Conservation (phyloP, 2,329 filamentous ascomycete genomes). For the Stenocarpella maydis region DNA sequence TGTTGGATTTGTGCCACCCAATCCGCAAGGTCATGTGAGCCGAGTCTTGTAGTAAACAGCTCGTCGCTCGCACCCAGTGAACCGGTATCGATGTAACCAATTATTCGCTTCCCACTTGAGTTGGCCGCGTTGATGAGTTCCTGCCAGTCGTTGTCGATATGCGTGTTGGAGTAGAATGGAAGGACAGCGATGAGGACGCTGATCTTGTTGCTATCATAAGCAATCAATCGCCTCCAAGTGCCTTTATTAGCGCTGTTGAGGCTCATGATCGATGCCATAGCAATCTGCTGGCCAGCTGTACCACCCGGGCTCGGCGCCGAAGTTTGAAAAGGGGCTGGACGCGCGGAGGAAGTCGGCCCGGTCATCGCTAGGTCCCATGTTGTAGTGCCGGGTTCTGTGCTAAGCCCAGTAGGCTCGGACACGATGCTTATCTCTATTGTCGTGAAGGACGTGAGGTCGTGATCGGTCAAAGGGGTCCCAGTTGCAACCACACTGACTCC, state of each 20-base stretch:
- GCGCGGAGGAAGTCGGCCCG: background rate
- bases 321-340: background rate
- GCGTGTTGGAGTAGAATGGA: background rate
- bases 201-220: background rate
- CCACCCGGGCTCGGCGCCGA: background rate
- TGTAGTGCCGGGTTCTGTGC: background rate
- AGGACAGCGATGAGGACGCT: background rate
- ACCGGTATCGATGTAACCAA: background rate
- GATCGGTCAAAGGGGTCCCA: background rate
- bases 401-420: background rate
- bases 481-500: background rate
- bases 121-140: background rate
- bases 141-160: background rate
- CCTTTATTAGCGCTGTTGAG: background rate
- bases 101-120: background rate
- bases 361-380: background rate
- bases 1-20: slow-evolving; percentile 40
- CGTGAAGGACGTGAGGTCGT: background rate
- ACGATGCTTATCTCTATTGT: background rate
- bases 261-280: background rate
- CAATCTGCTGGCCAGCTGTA: background rate
- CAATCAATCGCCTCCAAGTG: background rate
- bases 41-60: slow-evolving; percentile 35
- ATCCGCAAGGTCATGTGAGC: slow-evolving; percentile 36
- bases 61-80: background rate